Conservation (phyloP, 257 asterid genomes). For the Vinca minor region DNA sequence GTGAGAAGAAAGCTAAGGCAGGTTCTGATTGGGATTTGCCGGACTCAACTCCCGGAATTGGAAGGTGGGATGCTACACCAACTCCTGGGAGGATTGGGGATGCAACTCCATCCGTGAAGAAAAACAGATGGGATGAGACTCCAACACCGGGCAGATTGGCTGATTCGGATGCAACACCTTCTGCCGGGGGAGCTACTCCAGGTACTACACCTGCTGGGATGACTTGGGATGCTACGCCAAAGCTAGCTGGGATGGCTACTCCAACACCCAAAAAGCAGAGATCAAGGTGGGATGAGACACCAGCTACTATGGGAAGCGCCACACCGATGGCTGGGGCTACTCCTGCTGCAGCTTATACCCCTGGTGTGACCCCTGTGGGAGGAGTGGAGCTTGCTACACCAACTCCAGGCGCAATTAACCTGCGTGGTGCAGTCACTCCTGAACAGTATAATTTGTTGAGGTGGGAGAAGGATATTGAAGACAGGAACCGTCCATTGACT, state of each 20-base stretch:
- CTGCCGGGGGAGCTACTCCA: slow-evolving; percentile 71
- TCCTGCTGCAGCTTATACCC: slow-evolving; percentile 75
- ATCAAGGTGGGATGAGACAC: slow-evolving; percentile 98
- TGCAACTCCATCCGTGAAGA: slow-evolving; percentile 73
- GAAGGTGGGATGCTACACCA: slow-evolving; percentile 97
- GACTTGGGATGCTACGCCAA: slow-evolving; percentile 93
- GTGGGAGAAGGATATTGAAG: slow-evolving; percentile 94
- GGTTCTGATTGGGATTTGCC: slow-evolving; percentile 93
- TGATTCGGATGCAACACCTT: slow-evolving; percentile 86
- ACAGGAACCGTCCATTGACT: slow-evolving; percentile 70
- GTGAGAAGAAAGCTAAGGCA: slow-evolving; percentile 50
- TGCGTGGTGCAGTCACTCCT: slow-evolving; percentile 77
- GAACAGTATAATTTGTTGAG: slow-evolving; percentile 76
- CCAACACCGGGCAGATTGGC: slow-evolving; percentile 79
- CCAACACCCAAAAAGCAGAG: slow-evolving; percentile 93
- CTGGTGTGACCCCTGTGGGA: slow-evolving; percentile 80
- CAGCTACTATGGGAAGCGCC: slow-evolving; percentile 90
- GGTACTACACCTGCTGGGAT: slow-evolving; percentile 92
- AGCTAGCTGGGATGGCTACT: slow-evolving; percentile 65
- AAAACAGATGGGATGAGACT: slow-evolving; percentile 91
- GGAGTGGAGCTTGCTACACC: slow-evolving; percentile 80
- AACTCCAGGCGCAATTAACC: slow-evolving; percentile 61
- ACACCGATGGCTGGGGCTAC: slow-evolving; percentile 77
- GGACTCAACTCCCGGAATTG: slow-evolving; percentile 78
- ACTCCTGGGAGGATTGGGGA: slow-evolving; percentile 90